Evolutionary conservation across 2,329 filamentous ascomycete species (phyloP).

Genomic region (Cladorrhinum sp.): DNA sequence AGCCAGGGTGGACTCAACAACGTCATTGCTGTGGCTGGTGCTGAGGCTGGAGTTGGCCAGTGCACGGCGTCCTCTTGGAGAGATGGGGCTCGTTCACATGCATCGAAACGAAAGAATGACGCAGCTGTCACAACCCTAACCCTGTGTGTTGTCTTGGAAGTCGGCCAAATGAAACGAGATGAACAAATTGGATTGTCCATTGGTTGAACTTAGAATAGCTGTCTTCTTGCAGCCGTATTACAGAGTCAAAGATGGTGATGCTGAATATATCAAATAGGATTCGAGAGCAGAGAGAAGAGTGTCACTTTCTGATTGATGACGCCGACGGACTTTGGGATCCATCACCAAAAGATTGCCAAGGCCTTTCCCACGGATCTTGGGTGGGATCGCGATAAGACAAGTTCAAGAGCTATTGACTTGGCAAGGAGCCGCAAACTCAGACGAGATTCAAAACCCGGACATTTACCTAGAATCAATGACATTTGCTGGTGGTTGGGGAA

Average conservation of each 20-base stretch:
- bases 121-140: slow-evolving; percentile 25
- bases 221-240: too few relatives aligned
- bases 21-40: slow-evolving; percentile 27
- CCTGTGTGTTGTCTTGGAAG: too few relatives aligned
- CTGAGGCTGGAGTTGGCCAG: slow-evolving; percentile 14
- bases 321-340: too few relatives aligned
- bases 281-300: too few relatives aligned
- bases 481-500: too few relatives aligned
- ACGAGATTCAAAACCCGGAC: not conserved
- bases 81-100: slow-evolving; percentile 4
- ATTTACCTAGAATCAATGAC: too few relatives aligned
- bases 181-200: too few relatives aligned
- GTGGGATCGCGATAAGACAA: not conserved
- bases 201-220: too few relatives aligned
- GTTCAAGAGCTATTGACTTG: not conserved
- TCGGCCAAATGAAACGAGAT: too few relatives aligned
- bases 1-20: slow-evolving; percentile 21
- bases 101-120: not conserved
- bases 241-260: too few relatives aligned
- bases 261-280: too few relatives aligned
- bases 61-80: not conserved
- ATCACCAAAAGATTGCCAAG: not conserved
- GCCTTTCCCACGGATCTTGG: not conserved
- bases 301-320: too few relatives aligned
- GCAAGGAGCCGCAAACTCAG: not conserved